Evolutionary conservation across 2,329 filamentous ascomycete genomes (phyloP).

Genomic region (Cladosporium sp.): DNA sequence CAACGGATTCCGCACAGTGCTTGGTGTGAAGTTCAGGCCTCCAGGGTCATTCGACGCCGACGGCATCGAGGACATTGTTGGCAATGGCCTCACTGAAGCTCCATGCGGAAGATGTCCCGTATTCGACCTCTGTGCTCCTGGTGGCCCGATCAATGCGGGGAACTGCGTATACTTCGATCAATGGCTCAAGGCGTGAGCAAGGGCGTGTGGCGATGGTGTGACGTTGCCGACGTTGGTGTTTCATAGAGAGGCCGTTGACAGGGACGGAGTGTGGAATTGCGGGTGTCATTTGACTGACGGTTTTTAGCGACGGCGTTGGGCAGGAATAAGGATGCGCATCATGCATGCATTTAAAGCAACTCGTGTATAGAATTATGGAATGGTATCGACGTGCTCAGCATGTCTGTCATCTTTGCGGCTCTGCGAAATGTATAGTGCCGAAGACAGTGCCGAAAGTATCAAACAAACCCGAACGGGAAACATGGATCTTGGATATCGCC

Average conservation of each 20-base stretch:
- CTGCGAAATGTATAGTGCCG: background rate
- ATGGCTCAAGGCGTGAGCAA: slow-evolving; percentile 62
- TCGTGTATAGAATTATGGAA: background rate
- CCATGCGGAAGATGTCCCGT: slow-evolving; percentile 93
- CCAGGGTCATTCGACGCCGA: slow-evolving; percentile 27
- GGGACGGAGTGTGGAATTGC: background rate
- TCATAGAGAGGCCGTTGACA: background rate
- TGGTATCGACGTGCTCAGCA: background rate
- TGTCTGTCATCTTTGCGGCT: background rate
- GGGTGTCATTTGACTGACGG: slow-evolving; percentile 14
- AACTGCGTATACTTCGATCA: slow-evolving; percentile 90
- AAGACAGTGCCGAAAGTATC: background rate
- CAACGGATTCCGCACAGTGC: slow-evolving; percentile 52
- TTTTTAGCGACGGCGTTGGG: slow-evolving; percentile 25
- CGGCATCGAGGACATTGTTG: slow-evolving; percentile 47
- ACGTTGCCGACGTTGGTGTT: slow-evolving; percentile 11
- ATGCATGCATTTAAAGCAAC: slow-evolving; percentile 15
- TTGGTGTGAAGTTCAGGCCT: slow-evolving; percentile 35
- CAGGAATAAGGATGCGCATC: slow-evolving; percentile 15
- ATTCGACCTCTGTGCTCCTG: slow-evolving; percentile 87
- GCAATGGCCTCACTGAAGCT: slow-evolving; percentile 80
- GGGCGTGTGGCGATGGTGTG: slow-evolving; percentile 7
- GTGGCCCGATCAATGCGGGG: slow-evolving; percentile 83
- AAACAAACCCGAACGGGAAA: background rate
- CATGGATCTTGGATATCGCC: background rate